These are phyloP conservation scores for Candida smagusa DNA, from an alignment of 1,139 yeast genomes.

Conservation along the genomic window DNA sequence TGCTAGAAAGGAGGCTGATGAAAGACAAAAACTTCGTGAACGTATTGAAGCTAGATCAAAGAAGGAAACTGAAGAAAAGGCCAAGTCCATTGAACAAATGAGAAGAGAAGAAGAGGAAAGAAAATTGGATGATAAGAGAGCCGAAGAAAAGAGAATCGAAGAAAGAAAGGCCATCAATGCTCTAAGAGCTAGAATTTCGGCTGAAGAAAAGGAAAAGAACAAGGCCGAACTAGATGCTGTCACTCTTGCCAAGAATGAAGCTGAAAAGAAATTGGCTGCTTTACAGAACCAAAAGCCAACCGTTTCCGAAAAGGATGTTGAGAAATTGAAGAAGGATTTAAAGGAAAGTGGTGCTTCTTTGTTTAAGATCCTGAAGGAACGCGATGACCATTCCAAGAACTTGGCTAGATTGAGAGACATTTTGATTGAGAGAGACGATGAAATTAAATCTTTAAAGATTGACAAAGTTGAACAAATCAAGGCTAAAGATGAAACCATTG, in stretches of 20 bases:
- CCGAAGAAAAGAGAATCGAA: constrained; percentile 3
- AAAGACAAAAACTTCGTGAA: constrained; percentile 13
- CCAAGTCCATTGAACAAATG: constrained; percentile 10
- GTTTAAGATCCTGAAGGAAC: too few species aligned
- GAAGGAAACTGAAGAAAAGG: constrained; percentile 4
- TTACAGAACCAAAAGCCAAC: too few species aligned
- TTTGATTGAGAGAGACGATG: neutral
- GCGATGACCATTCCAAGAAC: too few species aligned
- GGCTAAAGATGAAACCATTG: too few species aligned
- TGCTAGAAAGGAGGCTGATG: constrained; percentile 12
- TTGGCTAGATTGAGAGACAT: neutral
- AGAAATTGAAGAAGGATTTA: too few species aligned
- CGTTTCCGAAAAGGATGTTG: too few species aligned
- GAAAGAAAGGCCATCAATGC: neutral
- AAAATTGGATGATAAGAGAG: constrained; percentile 4
- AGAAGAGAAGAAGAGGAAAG: constrained; percentile 7
- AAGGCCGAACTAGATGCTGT: neutral
- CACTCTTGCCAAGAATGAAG: constrained; percentile 4
- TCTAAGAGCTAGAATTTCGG: neutral
- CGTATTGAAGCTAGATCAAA: constrained; percentile 8
- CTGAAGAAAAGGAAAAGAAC: neutral
- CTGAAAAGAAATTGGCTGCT: neutral
- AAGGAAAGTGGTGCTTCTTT: too few species aligned
- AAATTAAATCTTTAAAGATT: too few species aligned
- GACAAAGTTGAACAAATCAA: too few species aligned